phyloP scores from a whole-genome alignment of 2,329 filamentous ascomycete genomes.

The Cladosporium sp. region DNA sequence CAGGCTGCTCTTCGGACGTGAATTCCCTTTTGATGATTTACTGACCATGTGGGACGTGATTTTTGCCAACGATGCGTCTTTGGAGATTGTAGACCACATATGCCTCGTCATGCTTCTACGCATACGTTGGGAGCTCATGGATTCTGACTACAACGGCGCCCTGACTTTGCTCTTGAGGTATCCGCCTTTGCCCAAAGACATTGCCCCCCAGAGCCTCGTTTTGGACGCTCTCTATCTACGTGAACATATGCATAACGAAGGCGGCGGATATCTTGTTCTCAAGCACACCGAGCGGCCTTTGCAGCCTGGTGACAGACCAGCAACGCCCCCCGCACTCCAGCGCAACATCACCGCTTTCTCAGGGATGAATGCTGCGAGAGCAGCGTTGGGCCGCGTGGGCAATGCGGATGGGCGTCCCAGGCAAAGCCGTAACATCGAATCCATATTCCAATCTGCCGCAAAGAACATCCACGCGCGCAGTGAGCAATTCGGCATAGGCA shows the following conservation, averaged over 20 bases:
- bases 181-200: constrained; percentile 50
- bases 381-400: constrained; percentile 11
- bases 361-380: constrained; percentile 19
- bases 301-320: constrained; percentile 26
- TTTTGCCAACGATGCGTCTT: constrained; percentile 76
- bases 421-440: constrained; percentile 53
- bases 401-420: constrained; percentile 5
- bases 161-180: constrained; percentile 81
- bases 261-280: constrained; percentile 62
- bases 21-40: constrained; percentile 83
- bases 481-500: constrained; percentile 74
- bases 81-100: constrained; percentile 82
- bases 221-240: constrained; percentile 76
- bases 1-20: constrained; percentile 83
- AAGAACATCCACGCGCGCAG: constrained; percentile 69
- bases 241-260: constrained; percentile 58
- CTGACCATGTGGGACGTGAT: constrained; percentile 86
- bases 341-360: constrained; percentile 32
- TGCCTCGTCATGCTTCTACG: constrained; percentile 90
- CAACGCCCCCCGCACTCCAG: constrained; percentile 30
- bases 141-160: constrained; percentile 82
- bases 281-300: constrained; percentile 60
- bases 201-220: constrained; percentile 63
- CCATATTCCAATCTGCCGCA: constrained; percentile 70
- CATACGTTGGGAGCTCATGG: constrained; percentile 82